Evolutionary conservation across 2,329 filamentous ascomycete species (phyloP).

Genomic region (Nannizzia gypsea): DNA sequence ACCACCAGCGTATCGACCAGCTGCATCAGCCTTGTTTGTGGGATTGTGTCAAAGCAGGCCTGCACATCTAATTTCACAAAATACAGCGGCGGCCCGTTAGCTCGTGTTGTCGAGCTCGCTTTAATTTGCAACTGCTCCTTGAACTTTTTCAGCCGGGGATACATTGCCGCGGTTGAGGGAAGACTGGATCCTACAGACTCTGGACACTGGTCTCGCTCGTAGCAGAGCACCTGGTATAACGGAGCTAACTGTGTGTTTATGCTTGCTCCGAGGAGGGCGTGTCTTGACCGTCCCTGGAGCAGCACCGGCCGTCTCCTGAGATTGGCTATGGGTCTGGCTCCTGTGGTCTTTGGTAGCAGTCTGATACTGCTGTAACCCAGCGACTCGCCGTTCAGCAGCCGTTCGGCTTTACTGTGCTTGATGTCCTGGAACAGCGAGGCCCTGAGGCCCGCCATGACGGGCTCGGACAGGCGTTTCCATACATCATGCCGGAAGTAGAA

Average conservation of each 20-base stretch:
- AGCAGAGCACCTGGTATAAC: conserved; percentile 62
- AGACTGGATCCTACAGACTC: conserved; percentile 62
- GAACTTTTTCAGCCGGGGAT: conserved; percentile 59
- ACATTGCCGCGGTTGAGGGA: conserved; percentile 71
- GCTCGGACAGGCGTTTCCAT: conserved; percentile 67
- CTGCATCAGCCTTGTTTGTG: conserved; percentile 59
- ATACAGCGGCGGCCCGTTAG: conserved; percentile 43
- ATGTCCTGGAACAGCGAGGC: conserved; percentile 68
- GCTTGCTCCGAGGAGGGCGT: conserved; percentile 49
- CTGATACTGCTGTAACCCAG: conserved; percentile 71
- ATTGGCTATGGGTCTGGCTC: conserved; percentile 79
- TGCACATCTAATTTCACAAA: conserved; percentile 90
- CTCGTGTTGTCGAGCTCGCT: conserved; percentile 30
- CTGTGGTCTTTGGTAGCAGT: conserved; percentile 65
- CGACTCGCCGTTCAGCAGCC: conserved; percentile 48
- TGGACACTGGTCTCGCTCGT: conserved; percentile 55
- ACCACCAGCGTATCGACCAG: conserved; percentile 50
- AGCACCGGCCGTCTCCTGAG: conserved; percentile 51
- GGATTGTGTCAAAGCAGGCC: conserved; percentile 90
- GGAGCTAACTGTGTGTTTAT: conserved; percentile 63
- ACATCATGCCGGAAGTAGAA: conserved; percentile 94
- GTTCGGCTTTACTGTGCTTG: conserved; percentile 43
- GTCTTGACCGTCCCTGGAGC: conserved; percentile 26
- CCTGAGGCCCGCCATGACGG: conserved; percentile 57
- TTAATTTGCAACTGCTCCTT: conserved; percentile 51